Base-by-base conservation (phyloP, 2,329 filamentous ascomycete genomes). In the Calonectria pteridis region DNA sequence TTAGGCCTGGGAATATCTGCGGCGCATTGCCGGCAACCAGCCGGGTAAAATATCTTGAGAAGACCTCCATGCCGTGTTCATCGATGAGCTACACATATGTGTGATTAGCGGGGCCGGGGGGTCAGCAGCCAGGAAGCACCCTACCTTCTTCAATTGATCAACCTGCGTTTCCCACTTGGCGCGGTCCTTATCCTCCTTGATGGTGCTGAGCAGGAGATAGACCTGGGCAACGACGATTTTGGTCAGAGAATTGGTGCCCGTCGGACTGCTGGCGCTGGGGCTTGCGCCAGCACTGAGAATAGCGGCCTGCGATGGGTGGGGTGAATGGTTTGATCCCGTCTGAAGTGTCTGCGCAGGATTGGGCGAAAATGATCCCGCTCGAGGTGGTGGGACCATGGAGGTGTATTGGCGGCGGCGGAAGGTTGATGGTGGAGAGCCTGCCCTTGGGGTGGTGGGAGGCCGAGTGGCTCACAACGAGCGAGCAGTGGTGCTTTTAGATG, bases 31-130 rank as follows among this genome's bases (percentile, higher is more conserved):
- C 93, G 85, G 94, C 94, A 83, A 99, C 92, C 84, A 98, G 90
- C 86, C 96, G 95, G 85, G 95, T 93, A 86, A 99, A 98, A 86
- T 97, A 98, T 88, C 96, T 97, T 74, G 95, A 93, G 85, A 96
- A 98, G 83, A 98, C 95, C 90, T 99, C 97, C 96, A 99, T 99
- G 83, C 96, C 96, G 95, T 98, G 93, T 82, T 96, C 96, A 91
- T 98, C 93, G 87, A 98, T 94, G 84, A 98, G 93, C 94, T 98
- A 71, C 59, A 50, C 50, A 62, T 14, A 53, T 59, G 35, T 20
- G 37, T 51, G n/a, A 75, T 84, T 64, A 83, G 76, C 63, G 72
- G 69, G 51, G 23, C 23, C 28, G 49, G 29, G 50, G 59, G 31
- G 49, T 59, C 37, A 31, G 53, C 35, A 28, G 35, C 26, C 51